Conservation (phyloP, 306 rosid genomes). For the Rosa persica region DNA sequence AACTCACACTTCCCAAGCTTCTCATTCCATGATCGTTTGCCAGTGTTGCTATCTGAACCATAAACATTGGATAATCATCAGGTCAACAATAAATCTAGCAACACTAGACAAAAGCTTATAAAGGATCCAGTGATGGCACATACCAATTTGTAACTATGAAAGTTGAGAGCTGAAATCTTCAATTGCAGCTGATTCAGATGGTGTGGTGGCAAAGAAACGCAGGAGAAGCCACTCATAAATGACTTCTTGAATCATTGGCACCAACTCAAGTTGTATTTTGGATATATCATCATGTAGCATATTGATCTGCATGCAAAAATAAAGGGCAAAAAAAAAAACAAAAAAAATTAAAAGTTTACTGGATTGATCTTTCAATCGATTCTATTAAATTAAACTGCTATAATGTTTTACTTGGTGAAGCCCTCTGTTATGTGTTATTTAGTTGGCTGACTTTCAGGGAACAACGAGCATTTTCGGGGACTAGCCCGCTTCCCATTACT, state of each 20-base stretch:
- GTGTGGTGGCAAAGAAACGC: slow-evolving; percentile 73
- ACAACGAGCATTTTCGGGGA: too few species aligned
- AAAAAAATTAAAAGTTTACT: neutral
- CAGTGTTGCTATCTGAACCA: slow-evolving; percentile 53
- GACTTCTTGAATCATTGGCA: slow-evolving; percentile 85
- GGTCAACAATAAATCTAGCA: slow-evolving; percentile 2
- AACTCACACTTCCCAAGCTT: slow-evolving; percentile 77
- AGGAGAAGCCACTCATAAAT: slow-evolving; percentile 82
- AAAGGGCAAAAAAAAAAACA: neutral
- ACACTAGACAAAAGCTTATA: neutral
- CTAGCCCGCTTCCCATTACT: too few species aligned
- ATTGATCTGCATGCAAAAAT: slow-evolving; percentile 52
- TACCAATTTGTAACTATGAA: slow-evolving; percentile 84
- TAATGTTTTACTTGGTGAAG: neutral
- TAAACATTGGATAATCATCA: slow-evolving; percentile 22
- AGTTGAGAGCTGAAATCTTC: slow-evolving; percentile 90
- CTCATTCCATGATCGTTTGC: slow-evolving; percentile 64
- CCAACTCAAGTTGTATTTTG: slow-evolving; percentile 66
- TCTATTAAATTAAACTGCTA: neutral
- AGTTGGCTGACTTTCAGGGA: neutral
- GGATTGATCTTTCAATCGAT: neutral
- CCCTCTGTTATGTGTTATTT: neutral
- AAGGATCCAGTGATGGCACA: slow-evolving; percentile 12
- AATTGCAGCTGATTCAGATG: slow-evolving; percentile 61
- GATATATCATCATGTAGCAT: slow-evolving; percentile 66